Evolutionary conservation across 1,284 basidiomycete genomes (phyloP).

Genomic region (Puccinia brachypodii): DNA sequence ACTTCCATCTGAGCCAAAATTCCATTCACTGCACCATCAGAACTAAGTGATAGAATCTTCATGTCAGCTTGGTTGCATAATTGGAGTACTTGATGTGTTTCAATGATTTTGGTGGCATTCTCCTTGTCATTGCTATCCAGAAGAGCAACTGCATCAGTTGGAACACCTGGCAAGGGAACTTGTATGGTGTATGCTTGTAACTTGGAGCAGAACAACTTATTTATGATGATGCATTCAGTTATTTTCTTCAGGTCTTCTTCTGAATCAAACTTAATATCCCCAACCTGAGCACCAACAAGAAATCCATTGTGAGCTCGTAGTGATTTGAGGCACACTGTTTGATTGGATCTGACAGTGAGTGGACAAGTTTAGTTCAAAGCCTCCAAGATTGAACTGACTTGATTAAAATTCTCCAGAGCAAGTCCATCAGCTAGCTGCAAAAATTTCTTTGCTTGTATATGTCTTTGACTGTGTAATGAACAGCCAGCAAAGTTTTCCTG

Average conservation of each 20-base stretch:
- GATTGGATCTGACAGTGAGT: neutral
- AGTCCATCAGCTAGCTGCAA: neutral
- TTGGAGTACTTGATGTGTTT: neutral
- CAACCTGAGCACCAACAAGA: neutral
- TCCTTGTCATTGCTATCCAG: neutral
- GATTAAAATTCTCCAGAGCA: neutral
- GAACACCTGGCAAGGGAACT: neutral
- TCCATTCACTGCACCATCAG: slow-evolving; percentile 4
- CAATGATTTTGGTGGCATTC: neutral
- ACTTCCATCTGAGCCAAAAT: too few species aligned
- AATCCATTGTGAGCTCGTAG: neutral
- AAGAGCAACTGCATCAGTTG: slow-evolving; percentile 1
- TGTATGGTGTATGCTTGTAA: neutral
- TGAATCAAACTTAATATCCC: neutral
- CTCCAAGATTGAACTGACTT: neutral
- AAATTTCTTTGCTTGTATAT: neutral
- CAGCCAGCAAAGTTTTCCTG: neutral
- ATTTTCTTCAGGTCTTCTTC: neutral
- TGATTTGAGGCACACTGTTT: neutral
- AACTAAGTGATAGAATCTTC: neutral
- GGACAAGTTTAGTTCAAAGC: neutral
- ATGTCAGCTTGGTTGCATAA: neutral
- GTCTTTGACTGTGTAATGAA: neutral
- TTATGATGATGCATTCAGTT: neutral
- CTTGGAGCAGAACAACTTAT: neutral